These are phyloP conservation scores for Neonectria sp. DNA, from an alignment of 2,329 filamentous ascomycete species.

Conservation along the genomic window DNA sequence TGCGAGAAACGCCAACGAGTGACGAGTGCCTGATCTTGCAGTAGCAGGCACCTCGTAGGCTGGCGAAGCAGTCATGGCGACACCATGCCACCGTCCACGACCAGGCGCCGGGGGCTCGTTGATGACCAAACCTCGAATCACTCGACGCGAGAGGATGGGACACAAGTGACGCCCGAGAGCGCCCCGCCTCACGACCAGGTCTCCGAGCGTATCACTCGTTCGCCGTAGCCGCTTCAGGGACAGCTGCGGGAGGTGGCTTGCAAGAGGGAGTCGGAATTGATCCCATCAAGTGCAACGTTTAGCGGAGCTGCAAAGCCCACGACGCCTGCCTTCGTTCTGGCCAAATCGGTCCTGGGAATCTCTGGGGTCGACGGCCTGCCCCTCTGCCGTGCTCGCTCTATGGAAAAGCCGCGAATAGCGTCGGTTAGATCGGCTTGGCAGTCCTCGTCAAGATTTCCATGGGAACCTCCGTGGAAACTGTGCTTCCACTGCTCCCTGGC, in stretches of 20 bases:
- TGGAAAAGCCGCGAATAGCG: neutral
- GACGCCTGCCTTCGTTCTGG: neutral
- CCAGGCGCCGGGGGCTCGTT: neutral
- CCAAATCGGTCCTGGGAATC: neutral
- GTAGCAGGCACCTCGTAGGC: conserved; percentile 9
- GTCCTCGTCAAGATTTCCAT: neutral
- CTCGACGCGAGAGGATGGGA: neutral
- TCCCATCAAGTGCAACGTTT: neutral
- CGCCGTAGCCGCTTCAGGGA: neutral
- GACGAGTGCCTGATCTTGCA: conserved; percentile 12
- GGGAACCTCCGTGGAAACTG: conserved; percentile 2
- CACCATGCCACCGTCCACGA: neutral
- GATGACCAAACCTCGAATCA: neutral
- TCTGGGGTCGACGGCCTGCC: neutral
- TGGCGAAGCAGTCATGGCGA: neutral
- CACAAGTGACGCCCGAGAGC: neutral
- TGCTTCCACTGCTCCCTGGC: neutral
- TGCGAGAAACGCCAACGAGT: conserved; percentile 2
- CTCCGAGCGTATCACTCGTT: conserved; percentile 9
- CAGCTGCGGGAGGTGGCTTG: neutral
- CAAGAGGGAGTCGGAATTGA: neutral
- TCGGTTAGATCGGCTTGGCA: neutral
- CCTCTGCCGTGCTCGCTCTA: neutral
- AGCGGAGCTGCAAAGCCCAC: neutral
- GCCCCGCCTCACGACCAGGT: neutral